Evolutionary conservation across 495 filamentous ascomycete genomes (phyloP).

Genomic region (Penicillium ochrochloron): DNA sequence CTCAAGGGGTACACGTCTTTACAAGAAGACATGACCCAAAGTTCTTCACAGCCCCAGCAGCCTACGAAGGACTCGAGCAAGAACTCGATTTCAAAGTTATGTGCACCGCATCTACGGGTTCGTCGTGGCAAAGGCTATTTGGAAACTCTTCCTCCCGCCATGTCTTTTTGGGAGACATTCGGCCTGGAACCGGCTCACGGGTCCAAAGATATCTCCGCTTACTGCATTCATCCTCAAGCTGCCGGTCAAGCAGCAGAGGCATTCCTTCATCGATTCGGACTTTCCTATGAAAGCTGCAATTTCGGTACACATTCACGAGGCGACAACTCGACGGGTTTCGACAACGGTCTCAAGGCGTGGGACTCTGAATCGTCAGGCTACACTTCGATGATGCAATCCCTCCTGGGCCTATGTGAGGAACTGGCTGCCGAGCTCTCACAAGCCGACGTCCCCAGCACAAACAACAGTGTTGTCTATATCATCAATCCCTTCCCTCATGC

Average conservation of each 20-base stretch:
- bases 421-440: constrained; percentile 53
- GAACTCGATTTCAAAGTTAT: constrained; percentile 40
- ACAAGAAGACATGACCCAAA: constrained; percentile 35
- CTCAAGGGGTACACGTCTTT: constrained; percentile 44
- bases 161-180: constrained; percentile 90
- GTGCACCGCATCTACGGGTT: constrained; percentile 74
- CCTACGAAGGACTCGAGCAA: constrained; percentile 37
- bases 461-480: constrained; percentile 84
- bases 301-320: constrained; percentile 72
- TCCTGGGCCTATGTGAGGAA: constrained; percentile 46
- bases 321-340: constrained; percentile 52
- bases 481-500: constrained; percentile 73
- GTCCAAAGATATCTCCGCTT: constrained; percentile 74
- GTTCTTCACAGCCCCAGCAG: constrained; percentile 21
- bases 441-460: constrained; percentile 43
- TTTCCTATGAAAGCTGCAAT: constrained; percentile 78
- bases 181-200: constrained; percentile 80
- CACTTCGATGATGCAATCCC: constrained; percentile 41
- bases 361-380: constrained; percentile 39
- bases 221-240: constrained; percentile 76
- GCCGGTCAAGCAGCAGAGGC: constrained; percentile 61
- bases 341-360: constrained; percentile 64
- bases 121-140: constrained; percentile 74
- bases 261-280: constrained; percentile 74
- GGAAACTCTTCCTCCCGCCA: constrained; percentile 76